Evolutionary conservation across 352 stramenopile genomes (phyloP).

Genomic region (Pythium brachiatum): DNA sequence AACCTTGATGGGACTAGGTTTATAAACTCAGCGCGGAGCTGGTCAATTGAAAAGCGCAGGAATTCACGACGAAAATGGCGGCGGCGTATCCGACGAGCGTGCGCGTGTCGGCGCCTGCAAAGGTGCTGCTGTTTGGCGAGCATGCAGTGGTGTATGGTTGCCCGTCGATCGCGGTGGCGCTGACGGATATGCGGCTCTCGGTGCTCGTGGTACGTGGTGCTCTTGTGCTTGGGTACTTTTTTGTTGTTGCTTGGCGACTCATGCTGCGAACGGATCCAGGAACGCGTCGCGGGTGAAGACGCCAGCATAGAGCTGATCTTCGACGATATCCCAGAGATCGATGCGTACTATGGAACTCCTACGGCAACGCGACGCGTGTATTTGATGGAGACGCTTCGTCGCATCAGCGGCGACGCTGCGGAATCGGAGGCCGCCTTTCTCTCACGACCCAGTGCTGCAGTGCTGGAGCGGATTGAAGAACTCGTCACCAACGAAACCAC

Average conservation of each 20-base stretch:
- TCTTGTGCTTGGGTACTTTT: not conserved
- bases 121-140: constrained; percentile 89
- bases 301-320: constrained; percentile 48
- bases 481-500: constrained; percentile 41
- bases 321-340: constrained; percentile 43
- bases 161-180: constrained; percentile 73
- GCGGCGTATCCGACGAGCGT: constrained; percentile 24
- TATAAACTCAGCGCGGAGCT: constrained; percentile 3
- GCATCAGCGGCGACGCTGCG: constrained; percentile 32
- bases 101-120: constrained; percentile 78
- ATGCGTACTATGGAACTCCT: constrained; percentile 16
- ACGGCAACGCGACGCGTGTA: constrained; percentile 39
- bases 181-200: constrained; percentile 83
- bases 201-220: constrained; percentile 64
- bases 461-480: constrained; percentile 48
- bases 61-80: not conserved
- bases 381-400: constrained; percentile 26
- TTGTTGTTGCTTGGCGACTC: too few species aligned
- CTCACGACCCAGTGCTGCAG: constrained; percentile 34
- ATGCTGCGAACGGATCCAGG: too few species aligned
- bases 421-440: constrained; percentile 51
- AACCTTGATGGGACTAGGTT: constrained; percentile 1
- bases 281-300: constrained; percentile 12
- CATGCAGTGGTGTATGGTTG: constrained; percentile 89
- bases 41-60: not conserved